Evolutionary conservation across 192 early-diverging fungal species (phyloP), one percentile per base, ranked within the genome.

Genomic region (Gaertneriomyces semiglobifer): DNA sequence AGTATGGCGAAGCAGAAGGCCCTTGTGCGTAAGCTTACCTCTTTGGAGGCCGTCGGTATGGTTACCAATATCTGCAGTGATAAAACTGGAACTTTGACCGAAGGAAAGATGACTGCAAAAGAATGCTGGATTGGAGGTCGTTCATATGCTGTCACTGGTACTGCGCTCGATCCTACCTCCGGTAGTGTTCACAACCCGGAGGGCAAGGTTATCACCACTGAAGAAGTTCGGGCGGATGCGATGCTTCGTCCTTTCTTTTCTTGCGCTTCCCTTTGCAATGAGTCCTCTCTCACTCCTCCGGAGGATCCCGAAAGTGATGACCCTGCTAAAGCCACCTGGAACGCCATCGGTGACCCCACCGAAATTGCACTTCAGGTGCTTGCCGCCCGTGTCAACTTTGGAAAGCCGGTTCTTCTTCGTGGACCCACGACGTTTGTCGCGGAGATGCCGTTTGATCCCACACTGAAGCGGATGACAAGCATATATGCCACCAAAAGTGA

Each of bases 71-170:
- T 88, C 50, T 84, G 82, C 73, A 90, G 88, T 46, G 92, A 96
- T 74, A 96, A 96, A 77, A 94, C 94, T 12, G 94, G 92, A 0
- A 96, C 92, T 4, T 71, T 96, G 44, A 96, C 94, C 12, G 78
- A 85, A 64, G 86, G 89, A 74, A 80, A 84, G 54, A 93, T 96
- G 91, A 70, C 70, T 20, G 86, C 86, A 8, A 74, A 61, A 16
- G 69, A 61, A 38, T 44, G 25, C 0, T 71, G 69, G 69, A 45
- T 71, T 58, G 65, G 20, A n/a, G 69, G 55, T 7, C 19, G 83
- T 80, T 77, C 69, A 58, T 62, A 77, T 5, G 18, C 72, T 47
- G 80, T 88, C 56, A 69, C 75, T 11, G 57, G 59, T 10, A 64
- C 68, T 25, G 68, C 61, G 40, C 63, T 73, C 68, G n/a, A 56